Percentiles rank a stretch among this genome's conserved stretches.
Conservation (phyloP, 2,329 filamentous ascomycete genomes). For the Trichoderma oligosporum region DNA sequence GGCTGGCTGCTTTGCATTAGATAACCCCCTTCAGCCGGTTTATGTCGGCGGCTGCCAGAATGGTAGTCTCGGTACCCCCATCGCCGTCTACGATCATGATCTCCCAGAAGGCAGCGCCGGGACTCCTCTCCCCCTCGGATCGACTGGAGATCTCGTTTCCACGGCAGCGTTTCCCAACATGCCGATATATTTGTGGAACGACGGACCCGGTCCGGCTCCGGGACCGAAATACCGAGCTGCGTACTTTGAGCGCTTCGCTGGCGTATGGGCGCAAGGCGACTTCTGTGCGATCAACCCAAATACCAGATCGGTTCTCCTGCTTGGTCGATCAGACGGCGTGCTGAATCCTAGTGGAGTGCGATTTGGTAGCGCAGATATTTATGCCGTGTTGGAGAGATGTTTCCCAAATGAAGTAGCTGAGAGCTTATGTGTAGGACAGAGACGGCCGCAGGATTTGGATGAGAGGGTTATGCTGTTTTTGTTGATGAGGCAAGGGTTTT, state of each 20-base stretch:
- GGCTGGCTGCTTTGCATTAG: constrained; percentile 58
- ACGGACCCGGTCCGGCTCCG: constrained; percentile 40
- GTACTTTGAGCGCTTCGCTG: constrained; percentile 59
- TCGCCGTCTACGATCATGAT: constrained; percentile 61
- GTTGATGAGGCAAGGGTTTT: constrained; percentile 53
- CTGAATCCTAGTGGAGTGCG: constrained; percentile 75
- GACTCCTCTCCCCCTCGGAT: constrained; percentile 50
- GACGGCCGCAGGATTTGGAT: constrained; percentile 54
- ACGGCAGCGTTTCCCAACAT: constrained; percentile 71
- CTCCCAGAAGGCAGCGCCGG: constrained; percentile 45
- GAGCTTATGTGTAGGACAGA: constrained; percentile 75
- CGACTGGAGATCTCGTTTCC: constrained; percentile 71
- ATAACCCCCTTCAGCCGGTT: constrained; percentile 67
- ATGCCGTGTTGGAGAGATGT: constrained; percentile 64
- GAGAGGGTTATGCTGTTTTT: constrained; percentile 55
- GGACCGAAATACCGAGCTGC: constrained; percentile 56
- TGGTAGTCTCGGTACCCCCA: constrained; percentile 46
- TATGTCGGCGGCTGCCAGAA: constrained; percentile 54
- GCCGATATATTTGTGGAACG: constrained; percentile 63
- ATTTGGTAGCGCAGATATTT: constrained; percentile 78
- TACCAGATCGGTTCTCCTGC: constrained; percentile 62
- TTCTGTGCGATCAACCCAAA: constrained; percentile 68
- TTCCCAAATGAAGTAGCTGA: constrained; percentile 64
- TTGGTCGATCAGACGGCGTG: constrained; percentile 73
- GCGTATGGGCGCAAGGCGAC: constrained; percentile 80